Evolutionary conservation across 768 basidiomycete species (phyloP).

Genomic region (Mycena haematopus): DNA sequence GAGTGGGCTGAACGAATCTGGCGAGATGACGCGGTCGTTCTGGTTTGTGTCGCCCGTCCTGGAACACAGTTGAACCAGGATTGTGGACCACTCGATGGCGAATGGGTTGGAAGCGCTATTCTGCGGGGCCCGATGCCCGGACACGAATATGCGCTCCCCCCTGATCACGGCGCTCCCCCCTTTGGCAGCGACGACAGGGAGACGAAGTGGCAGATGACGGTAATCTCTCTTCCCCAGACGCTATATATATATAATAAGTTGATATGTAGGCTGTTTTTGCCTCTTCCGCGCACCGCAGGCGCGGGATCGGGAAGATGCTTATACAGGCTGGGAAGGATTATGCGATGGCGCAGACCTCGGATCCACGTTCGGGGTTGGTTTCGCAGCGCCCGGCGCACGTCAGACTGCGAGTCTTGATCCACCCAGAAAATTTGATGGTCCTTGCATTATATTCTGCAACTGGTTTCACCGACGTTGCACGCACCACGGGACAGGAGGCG

Average conservation of each 20-base stretch:
- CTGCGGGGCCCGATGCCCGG: constrained; percentile 24
- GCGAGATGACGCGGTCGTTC: constrained; percentile 22
- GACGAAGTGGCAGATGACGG: constrained; percentile 30
- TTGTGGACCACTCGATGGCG: not conserved
- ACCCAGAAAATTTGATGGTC: constrained; percentile 23
- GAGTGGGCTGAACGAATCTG: constrained; percentile 22
- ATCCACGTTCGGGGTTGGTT: too few species aligned
- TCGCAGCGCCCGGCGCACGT: not conserved
- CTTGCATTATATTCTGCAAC: constrained; percentile 14
- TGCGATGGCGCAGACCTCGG: not conserved
- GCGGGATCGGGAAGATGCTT: constrained; percentile 26
- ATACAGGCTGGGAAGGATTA: constrained; percentile 29
- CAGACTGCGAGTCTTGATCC: constrained; percentile 21
- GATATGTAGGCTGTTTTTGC: constrained; percentile 17
- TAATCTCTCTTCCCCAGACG: too few species aligned
- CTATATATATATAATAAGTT: too few species aligned
- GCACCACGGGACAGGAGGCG: constrained; percentile 26
- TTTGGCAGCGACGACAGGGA: constrained; percentile 16
- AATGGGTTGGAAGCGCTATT: constrained; percentile 25
- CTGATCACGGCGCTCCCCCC: not conserved
- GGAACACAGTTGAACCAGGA: not conserved
- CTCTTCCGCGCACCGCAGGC: constrained; percentile 22
- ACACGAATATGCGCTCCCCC: constrained; percentile 17
- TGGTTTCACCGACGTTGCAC: constrained; percentile 23
- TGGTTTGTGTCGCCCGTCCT: constrained; percentile 25